Percentiles rank a stretch among this genome's conserved stretches.
Conservation (phyloP, 305 asterid species). For the Lippia alba region DNA sequence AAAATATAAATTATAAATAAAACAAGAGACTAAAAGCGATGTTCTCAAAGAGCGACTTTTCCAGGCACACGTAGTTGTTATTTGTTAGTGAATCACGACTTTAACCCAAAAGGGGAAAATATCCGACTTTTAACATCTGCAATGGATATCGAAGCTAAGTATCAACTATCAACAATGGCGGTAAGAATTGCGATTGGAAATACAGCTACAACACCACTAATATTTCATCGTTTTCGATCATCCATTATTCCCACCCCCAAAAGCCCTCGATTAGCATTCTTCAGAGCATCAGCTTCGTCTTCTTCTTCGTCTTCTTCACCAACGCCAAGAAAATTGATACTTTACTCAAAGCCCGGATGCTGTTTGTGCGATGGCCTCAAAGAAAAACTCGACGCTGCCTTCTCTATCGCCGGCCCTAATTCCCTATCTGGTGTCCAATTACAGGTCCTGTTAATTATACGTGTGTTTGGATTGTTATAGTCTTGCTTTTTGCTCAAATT, state of each 20-base stretch:
- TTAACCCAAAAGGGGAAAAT: background rate
- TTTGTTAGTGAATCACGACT: background rate
- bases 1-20: no score
- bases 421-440: conserved; percentile 57
- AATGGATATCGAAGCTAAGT: conserved; percentile 19
- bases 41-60: background rate
- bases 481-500: conserved; percentile 5
- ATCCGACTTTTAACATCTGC: background rate
- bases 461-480: background rate
- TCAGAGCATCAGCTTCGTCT: conserved; percentile 40
- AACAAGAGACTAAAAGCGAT: background rate
- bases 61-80: no score
- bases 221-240: conserved; percentile 35
- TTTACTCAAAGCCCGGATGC: conserved; percentile 98
- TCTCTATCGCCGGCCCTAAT: conserved; percentile 61
- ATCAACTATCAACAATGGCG: conserved; percentile 41
- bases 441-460: conserved; percentile 48
- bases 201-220: conserved; percentile 43
- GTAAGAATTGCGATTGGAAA: conserved; percentile 50
- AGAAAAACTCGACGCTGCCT: conserved; percentile 84
- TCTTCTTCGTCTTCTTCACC: conserved; percentile 46
- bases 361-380: conserved; percentile 99
- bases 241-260: conserved; percentile 23
- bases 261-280: conserved; percentile 26
- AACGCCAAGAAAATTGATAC: conserved; percentile 56